Evolutionary conservation across 352 stramenopile genomes (phyloP).

Genomic region (Phytophthora niederhauseri): DNA sequence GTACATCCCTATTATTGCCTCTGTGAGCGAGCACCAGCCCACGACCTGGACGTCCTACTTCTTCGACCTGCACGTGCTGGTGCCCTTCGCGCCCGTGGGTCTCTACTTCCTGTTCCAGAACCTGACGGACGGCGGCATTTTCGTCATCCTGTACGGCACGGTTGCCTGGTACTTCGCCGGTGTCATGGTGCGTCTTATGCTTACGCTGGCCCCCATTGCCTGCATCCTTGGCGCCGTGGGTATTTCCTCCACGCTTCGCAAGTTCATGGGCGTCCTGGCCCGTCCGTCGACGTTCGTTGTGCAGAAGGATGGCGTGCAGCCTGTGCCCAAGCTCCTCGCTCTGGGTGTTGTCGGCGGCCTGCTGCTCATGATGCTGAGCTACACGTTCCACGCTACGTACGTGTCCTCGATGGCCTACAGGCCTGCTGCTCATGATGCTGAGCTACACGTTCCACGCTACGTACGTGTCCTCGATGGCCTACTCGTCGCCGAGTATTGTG

Average conservation of each 20-base stretch:
- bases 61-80: conserved; percentile 92
- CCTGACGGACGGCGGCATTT: conserved; percentile 90
- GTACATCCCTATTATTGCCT: conserved; percentile 96
- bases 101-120: conserved; percentile 92
- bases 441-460: conserved; percentile 91
- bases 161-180: conserved; percentile 94
- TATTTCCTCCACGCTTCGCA: conserved; percentile 80
- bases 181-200: conserved; percentile 94
- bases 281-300: conserved; percentile 59
- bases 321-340: conserved; percentile 63
- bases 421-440: conserved; percentile 73
- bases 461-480: conserved; percentile 92
- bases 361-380: conserved; percentile 83
- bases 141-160: conserved; percentile 94
- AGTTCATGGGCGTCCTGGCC: conserved; percentile 76
- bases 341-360: conserved; percentile 65
- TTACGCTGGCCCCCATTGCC: conserved; percentile 92
- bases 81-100: conserved; percentile 92
- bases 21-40: conserved; percentile 94
- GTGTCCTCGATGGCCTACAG: conserved; percentile 92
- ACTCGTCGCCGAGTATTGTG: conserved; percentile 93
- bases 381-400: conserved; percentile 89
- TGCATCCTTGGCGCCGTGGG: conserved; percentile 91
- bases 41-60: conserved; percentile 96
- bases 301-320: conserved; percentile 61